Base-by-base conservation (phyloP, 768 basidiomycete genomes). In the Trametes cubensis region DNA sequence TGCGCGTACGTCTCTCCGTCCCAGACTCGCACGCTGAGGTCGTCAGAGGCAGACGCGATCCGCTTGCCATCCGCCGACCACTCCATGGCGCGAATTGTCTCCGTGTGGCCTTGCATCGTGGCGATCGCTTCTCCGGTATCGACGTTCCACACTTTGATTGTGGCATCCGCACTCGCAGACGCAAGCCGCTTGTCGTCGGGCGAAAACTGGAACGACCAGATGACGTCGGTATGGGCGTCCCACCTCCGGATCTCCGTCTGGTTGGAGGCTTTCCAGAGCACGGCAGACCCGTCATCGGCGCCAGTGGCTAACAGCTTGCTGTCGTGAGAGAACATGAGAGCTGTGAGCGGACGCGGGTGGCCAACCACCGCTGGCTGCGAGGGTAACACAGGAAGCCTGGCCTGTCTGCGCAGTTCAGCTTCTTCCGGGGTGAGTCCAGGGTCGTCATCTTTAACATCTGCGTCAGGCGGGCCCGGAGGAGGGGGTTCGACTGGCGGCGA, bases 1-100 rank as follows among this genome's bases (percentile, higher is more conserved):
- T 47, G 44, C 39, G 42, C 25, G 52, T 58, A 57, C n/a, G 57
- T 62, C 26, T 23, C 53, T 14, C 39, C 58, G 40, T 66, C 58
- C 64, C 61, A 63, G 15, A 66, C 17, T 7, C 56, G 65, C 1
- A 77, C 78, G 6, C 75, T 77, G 69, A 75, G 75, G 71, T 82
- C 81, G 15, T 77, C 78, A 0, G 77, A 79, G 5, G 77, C 80
- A 10, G 78, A 79, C 34, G 77, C 78, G 52, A 82, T 68, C 65
- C 73, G 71, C 44, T 71, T 51, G 18, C 60, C 62, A 25, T 63
- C 56, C 14, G 65, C 25, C 18, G 65, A 66, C 53, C 62, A 66
- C 6, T 42, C 58, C 45, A 63, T 20, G 7, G 40, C 2, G 34
- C 46, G 42, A 6, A 63, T 28, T 2, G 39, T 20, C 13, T 55